These are phyloP conservation scores for Warburgia ugandensis DNA, from an alignment of 164 flowering plant species.

Conservation along the genomic window DNA sequence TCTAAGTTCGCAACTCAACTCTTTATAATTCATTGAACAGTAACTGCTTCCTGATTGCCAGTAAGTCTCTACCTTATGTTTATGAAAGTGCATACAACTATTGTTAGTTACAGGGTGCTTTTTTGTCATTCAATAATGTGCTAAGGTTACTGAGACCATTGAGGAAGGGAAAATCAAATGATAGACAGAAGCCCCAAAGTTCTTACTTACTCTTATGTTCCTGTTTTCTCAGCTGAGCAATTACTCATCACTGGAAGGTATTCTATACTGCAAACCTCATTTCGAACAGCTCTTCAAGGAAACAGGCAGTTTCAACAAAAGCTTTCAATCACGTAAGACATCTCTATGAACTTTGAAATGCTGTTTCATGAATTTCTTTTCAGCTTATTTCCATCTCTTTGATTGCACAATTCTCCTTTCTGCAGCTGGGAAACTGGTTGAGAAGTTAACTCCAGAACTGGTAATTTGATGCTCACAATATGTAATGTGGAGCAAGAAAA, in stretches of 20 bases:
- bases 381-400: constrained; percentile 8
- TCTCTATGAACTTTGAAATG: constrained; percentile 4
- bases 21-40: too few relatives aligned
- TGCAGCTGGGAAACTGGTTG: constrained; percentile 78
- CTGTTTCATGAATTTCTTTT: background rate
- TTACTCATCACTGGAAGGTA: constrained; percentile 92
- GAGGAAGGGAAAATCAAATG: too few relatives aligned
- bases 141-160: too few relatives aligned
- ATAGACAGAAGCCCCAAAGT: background rate
- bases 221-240: constrained; percentile 62
- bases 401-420: constrained; percentile 19
- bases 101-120: background rate
- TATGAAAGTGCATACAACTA: background rate
- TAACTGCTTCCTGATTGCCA: background rate
- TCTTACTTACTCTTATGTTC: background rate
- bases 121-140: background rate
- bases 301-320: constrained; percentile 83
- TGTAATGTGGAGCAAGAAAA: background rate
- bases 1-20: too few relatives aligned
- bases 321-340: constrained; percentile 76
- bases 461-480: constrained; percentile 31
- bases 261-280: constrained; percentile 93
- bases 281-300: constrained; percentile 96
- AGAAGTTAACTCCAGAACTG: constrained; percentile 75
- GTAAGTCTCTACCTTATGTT: background rate